Percentiles rank a stretch among this genome's conserved stretches.
Conservation (phyloP, 306 rosid species). For the Sechiopsis laciniata region DNA sequence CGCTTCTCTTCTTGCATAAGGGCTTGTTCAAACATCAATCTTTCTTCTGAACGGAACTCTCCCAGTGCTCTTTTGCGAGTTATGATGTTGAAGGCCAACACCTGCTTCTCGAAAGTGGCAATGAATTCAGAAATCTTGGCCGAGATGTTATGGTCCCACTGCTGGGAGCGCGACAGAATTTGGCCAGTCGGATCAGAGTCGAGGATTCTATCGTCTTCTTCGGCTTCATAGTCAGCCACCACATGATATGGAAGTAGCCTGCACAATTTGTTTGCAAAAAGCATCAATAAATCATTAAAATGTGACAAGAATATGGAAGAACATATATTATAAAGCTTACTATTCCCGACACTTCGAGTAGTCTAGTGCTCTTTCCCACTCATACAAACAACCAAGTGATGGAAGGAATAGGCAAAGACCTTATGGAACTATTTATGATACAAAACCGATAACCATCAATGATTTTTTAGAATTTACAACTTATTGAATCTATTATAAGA, state of each 20-base stretch:
- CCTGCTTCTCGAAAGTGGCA: slow-evolving; percentile 94
- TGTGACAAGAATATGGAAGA: neutral
- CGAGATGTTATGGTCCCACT: slow-evolving; percentile 91
- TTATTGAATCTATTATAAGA: too few species aligned
- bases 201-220: slow-evolving; percentile 94
- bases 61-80: slow-evolving; percentile 69
- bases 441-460: neutral
- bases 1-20: slow-evolving; percentile 87
- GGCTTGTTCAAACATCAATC: slow-evolving; percentile 92
- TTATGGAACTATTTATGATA: neutral
- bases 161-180: slow-evolving; percentile 89
- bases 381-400: neutral
- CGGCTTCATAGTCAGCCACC: slow-evolving; percentile 97
- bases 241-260: slow-evolving; percentile 93
- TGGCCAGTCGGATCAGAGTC: slow-evolving; percentile 92
- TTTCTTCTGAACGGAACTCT: slow-evolving; percentile 94
- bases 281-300: neutral
- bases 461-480: neutral
- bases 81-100: slow-evolving; percentile 84
- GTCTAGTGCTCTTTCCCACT: neutral
- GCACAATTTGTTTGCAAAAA: slow-evolving; percentile 15
- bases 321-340: neutral
- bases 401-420: neutral
- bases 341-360: neutral
- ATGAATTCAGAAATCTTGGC: slow-evolving; percentile 88